These are phyloP conservation scores for Aureobasidium lini DNA, from an alignment of 2,329 filamentous ascomycete species.

Conservation along the genomic window DNA sequence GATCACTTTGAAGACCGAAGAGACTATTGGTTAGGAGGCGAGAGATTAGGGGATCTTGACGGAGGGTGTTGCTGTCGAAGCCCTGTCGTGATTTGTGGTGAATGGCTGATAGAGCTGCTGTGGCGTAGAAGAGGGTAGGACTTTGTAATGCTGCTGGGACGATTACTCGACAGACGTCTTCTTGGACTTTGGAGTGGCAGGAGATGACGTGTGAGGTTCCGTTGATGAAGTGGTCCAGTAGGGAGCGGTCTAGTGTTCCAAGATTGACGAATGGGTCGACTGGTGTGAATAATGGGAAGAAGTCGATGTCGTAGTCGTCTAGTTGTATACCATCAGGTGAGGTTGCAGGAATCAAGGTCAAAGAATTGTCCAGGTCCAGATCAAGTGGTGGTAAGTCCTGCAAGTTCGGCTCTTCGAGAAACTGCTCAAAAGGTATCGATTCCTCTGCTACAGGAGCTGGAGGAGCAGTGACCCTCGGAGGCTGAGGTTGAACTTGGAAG, in stretches of 20 bases:
- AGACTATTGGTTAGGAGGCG: slow-evolving; percentile 12
- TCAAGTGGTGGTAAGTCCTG: background rate
- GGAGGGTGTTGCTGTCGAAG: background rate
- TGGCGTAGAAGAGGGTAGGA: slow-evolving; percentile 12
- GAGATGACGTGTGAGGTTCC: slow-evolving; percentile 12
- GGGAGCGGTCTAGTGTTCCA: background rate
- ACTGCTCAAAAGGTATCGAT: background rate
- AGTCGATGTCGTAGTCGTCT: background rate
- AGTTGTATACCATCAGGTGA: background rate
- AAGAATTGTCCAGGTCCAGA: background rate
- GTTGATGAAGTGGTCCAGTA: slow-evolving; percentile 14
- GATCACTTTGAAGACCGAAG: background rate
- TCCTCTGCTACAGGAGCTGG: background rate
- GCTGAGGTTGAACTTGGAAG: background rate
- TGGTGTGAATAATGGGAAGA: background rate
- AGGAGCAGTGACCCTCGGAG: background rate
- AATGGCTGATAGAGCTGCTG: slow-evolving; percentile 12
- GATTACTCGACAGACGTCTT: slow-evolving; percentile 12
- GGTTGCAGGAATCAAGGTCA: background rate
- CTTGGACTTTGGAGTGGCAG: slow-evolving; percentile 12
- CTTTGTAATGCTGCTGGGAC: slow-evolving; percentile 12
- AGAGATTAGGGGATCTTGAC: slow-evolving; percentile 5
- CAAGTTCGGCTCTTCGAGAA: background rate
- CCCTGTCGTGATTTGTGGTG: slow-evolving; percentile 10
- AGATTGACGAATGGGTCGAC: slow-evolving; percentile 10